Conservation (phyloP, 2,329 filamentous ascomycete genomes). For the Tolypocladium ovalisporum region DNA sequence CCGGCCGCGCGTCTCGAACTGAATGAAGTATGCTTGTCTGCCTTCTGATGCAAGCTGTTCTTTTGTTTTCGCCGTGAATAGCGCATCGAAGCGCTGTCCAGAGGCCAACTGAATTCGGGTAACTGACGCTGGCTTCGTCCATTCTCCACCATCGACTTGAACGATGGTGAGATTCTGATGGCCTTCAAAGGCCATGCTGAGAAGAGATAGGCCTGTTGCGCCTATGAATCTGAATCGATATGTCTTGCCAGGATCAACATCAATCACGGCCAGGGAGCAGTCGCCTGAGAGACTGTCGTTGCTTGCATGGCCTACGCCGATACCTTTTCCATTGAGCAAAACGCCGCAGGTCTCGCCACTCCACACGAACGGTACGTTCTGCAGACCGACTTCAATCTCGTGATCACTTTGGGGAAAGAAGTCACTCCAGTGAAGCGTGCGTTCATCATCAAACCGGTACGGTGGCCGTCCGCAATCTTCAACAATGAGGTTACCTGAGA, state of each 20-base stretch:
- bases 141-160: slow-evolving; percentile 43
- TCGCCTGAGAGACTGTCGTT: not conserved
- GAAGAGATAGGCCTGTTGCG: slow-evolving; percentile 40
- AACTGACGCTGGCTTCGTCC: slow-evolving; percentile 34
- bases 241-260: slow-evolving; percentile 47
- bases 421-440: slow-evolving; percentile 43
- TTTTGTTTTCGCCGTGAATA: slow-evolving; percentile 40
- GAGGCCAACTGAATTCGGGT: slow-evolving; percentile 41
- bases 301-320: not conserved
- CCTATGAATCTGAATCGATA: slow-evolving; percentile 54
- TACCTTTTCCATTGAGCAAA: slow-evolving; percentile 10
- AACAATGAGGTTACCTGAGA: slow-evolving; percentile 47
- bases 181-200: slow-evolving; percentile 42
- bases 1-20: slow-evolving; percentile 37
- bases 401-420: slow-evolving; percentile 44
- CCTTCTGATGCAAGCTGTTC: slow-evolving; percentile 24
- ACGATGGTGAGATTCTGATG: slow-evolving; percentile 48
- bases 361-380: slow-evolving; percentile 40
- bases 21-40: slow-evolving; percentile 30
- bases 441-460: slow-evolving; percentile 52
- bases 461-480: slow-evolving; percentile 33
- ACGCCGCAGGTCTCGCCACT: slow-evolving; percentile 40
- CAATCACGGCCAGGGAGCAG: slow-evolving; percentile 38
- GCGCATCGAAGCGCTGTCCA: slow-evolving; percentile 47
- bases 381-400: slow-evolving; percentile 37